A percentile compares a stretch with the other conserved stretches of the same genome.
Conservation (phyloP, 805 yeast species). For the Candida anglica region DNA sequence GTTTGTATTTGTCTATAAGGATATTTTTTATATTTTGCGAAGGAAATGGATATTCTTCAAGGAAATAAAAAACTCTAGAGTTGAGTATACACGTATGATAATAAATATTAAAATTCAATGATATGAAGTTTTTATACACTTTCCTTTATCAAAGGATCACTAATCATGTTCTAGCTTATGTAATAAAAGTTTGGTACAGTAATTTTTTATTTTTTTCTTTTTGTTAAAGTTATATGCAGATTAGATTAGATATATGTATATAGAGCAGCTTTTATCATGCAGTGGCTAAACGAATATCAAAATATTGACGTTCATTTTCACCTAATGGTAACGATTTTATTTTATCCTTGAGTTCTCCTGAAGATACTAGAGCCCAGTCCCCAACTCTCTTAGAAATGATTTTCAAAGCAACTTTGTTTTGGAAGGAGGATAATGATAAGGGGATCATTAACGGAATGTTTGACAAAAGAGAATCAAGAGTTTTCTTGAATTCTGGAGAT, state of each 20-base stretch:
- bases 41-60: no score
- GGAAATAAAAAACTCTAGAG: background rate
- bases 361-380: constrained; percentile 28
- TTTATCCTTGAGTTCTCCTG: constrained; percentile 19
- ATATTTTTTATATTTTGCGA: background rate
- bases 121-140: background rate
- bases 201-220: no score
- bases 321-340: constrained; percentile 40
- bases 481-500: constrained; percentile 9
- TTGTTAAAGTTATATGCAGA: no score
- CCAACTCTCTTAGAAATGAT: constrained; percentile 51
- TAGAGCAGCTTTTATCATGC: no score
- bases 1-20: no score
- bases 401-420: constrained; percentile 46
- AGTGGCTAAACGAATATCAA: constrained; percentile 16
- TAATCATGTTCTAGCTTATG: no score
- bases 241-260: no score
- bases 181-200: no score
- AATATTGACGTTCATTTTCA: constrained; percentile 41
- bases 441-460: constrained; percentile 41
- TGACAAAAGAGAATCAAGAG: constrained; percentile 38
- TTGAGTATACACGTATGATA: background rate
- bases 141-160: no score
- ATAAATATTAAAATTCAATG: background rate
- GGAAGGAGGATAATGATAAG: constrained; percentile 11